These are phyloP conservation scores for Nevesoporus exiguus DNA, from an alignment of 768 basidiomycete genomes.

Conservation along the genomic window DNA sequence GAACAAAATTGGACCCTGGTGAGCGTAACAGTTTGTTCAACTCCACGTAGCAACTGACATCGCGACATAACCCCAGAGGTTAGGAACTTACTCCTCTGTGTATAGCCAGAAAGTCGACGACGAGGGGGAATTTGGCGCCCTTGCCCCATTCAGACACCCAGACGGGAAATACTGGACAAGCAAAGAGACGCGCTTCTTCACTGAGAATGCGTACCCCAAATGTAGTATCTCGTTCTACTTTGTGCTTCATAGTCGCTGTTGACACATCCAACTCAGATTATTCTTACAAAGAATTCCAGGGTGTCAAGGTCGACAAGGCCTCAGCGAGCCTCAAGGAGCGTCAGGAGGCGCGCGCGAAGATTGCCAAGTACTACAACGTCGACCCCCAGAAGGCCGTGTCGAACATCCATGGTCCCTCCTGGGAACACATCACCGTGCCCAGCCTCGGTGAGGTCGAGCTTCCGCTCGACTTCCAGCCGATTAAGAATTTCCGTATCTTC, in stretches of 20 bases:
- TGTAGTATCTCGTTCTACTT: constrained; percentile 4
- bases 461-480: constrained; percentile 14
- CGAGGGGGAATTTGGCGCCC: constrained; percentile 14
- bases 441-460: constrained; percentile 1
- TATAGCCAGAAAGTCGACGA: constrained; percentile 23
- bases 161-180: constrained; percentile 26
- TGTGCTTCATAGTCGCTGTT: background rate
- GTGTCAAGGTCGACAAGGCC: constrained; percentile 25
- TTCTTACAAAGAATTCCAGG: constrained; percentile 25
- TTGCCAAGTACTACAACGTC: constrained; percentile 24
- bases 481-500: constrained; percentile 26
- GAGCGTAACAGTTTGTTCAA: background rate
- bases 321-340: constrained; percentile 13
- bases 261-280: constrained; percentile 17
- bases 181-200: constrained; percentile 24
- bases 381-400: constrained; percentile 16
- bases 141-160: constrained; percentile 24
- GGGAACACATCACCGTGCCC: constrained; percentile 20
- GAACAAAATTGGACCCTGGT: constrained; percentile 25
- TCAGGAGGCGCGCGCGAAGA: constrained; percentile 17
- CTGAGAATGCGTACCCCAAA: constrained; percentile 19
- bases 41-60: background rate
- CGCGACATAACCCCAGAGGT: constrained; percentile 7
- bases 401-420: constrained; percentile 2
- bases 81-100: constrained; percentile 21